A percentile compares a stretch with the other conserved stretches of the same genome.
Conservation (phyloP, 176 grass and related monocot genomes). For the Musa acuminata region DNA sequence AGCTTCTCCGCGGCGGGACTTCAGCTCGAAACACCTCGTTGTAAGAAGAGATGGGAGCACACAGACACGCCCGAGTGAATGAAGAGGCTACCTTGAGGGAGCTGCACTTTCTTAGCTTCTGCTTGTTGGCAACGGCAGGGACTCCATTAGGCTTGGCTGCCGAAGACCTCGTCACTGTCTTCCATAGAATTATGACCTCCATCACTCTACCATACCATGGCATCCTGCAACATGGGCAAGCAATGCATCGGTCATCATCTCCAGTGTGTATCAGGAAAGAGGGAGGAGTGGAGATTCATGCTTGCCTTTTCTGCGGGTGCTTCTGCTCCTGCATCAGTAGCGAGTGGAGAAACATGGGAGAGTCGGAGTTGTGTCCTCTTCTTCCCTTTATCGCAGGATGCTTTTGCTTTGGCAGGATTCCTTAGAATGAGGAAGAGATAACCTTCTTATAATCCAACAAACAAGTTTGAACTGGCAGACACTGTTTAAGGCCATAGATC, state of each 20-base stretch:
- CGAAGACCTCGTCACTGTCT: conserved; percentile 27
- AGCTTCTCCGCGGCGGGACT: conserved; percentile 67
- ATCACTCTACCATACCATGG: conserved; percentile 65
- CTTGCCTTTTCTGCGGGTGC: conserved; percentile 45
- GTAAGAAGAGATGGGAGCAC: conserved; percentile 90
- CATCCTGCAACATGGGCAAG: conserved; percentile 28
- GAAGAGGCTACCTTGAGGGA: conserved; percentile 86
- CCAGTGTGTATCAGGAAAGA: not conserved
- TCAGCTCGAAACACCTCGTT: conserved; percentile 69
- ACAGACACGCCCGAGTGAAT: conserved; percentile 93
- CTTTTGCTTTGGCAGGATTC: conserved; percentile 35
- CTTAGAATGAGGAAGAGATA: conserved; percentile 13
- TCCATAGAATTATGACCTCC: conserved; percentile 63
- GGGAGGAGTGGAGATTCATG: not conserved
- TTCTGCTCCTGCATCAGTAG: conserved; percentile 52
- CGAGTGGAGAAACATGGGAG: conserved; percentile 65
- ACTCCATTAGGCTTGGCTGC: not conserved
- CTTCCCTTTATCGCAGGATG: conserved; percentile 33
- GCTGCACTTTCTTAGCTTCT: conserved; percentile 67
- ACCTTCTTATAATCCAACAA: not conserved
- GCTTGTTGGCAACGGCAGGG: not conserved
- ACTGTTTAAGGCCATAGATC: no score
- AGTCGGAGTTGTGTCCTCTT: no score
- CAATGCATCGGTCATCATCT: conserved; percentile 11
- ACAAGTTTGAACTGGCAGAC: conserved; percentile 1